Base-by-base conservation (phyloP, 1,139 yeast genomes). In the Hanseniaspora sp. region DNA sequence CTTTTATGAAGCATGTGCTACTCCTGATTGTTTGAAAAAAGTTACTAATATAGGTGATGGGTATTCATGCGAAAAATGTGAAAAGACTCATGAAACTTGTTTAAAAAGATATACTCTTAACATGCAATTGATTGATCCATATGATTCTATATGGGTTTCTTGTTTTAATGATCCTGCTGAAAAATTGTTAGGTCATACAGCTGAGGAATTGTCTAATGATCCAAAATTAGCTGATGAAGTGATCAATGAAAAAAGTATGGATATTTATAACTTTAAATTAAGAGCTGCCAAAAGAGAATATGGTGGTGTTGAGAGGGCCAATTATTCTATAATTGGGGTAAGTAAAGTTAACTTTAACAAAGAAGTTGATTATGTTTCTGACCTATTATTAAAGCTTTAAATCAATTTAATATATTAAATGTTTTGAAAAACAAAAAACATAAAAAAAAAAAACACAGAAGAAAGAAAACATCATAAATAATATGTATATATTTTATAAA, bases 61-160 rank as follows among this genome's bases (percentile, higher is more conserved):
- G 18, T 92, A 95, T 95, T 79, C 95, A 68, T 94, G 99, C 73
- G 97, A 88, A 67, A 84, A 83, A 67, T 90, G 97, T 75, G 83
- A 86, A 62, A 72, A 77, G 56, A 77, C 77, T 56, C 82, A 79
- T 63, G 73, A 76, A 3, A 75, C 74, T 56, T 96, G 98, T 35
- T 73, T 76, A 52, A 82, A 85, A 70, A 78, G 97, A 66, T 94
- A 85, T 62, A 80, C 90, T 56, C 68, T 90, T 61, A 81, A 83
- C 29, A 70, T 82, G 53, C 78, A 87, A 3, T 77, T 88, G 12
- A 76, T 81, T 65, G 99, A 94, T 67, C 74, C 76, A 58, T 76
- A 95, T 2, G 95, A 90, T 30, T 92, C 84, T 67, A 70, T 88
- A 58, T 88, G 96, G 95, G 71, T 86, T 38, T 83, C 95, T 0